Evolutionary conservation across 2,329 filamentous ascomycete species (phyloP), one percentile per base, ranked within the genome.

Genomic region (Aureobasidium sp.): DNA sequence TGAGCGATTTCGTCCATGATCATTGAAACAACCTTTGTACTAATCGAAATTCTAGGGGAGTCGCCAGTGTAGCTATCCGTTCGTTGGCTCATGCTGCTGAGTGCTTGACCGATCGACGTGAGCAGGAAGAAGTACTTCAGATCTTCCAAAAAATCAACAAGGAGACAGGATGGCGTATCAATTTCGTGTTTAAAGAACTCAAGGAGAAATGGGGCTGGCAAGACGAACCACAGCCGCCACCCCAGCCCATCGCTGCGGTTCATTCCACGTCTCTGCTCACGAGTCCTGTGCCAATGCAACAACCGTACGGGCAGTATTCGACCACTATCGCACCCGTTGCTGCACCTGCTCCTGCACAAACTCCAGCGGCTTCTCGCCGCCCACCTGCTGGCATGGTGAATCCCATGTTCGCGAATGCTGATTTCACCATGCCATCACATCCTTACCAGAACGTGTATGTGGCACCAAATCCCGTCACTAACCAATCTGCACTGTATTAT

Each of bases 391-490:
- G 81, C 7, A 83, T 85, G 44, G 75, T 87, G 6, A 93, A 93
- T 69, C 90, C 90, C 1, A 74, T 93, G 42, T 81, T 87, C 67
- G 84, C 83, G 27, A 80, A 80, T 27, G 89, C 89, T 1, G 89
- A 94, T 70, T 94, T 94, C 72, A 87, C 81, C 27, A 79, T 87
- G 67, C 87, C 89, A 4, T 87, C 90, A 66, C 89, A 92, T 74
- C 90, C 91, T 1, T 95, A 94, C 70, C 87, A 90, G 70, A 85
- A 86, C 56, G 87, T 87, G 74, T 95, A 93, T 68, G 86, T 91
- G 65, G 87, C 89, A 39, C 88, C 89, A 1, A 88, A 82, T 67
- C 44, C 47, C 15, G 62, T 63, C 10, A 41, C 60, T 17, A 53
- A 53, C 9, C 39, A 47, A 29, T 53, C 48, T 47, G 42, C 60